Conservation (phyloP, 1,139 yeast species). For the Zygosaccharomyces pseudobailii region DNA sequence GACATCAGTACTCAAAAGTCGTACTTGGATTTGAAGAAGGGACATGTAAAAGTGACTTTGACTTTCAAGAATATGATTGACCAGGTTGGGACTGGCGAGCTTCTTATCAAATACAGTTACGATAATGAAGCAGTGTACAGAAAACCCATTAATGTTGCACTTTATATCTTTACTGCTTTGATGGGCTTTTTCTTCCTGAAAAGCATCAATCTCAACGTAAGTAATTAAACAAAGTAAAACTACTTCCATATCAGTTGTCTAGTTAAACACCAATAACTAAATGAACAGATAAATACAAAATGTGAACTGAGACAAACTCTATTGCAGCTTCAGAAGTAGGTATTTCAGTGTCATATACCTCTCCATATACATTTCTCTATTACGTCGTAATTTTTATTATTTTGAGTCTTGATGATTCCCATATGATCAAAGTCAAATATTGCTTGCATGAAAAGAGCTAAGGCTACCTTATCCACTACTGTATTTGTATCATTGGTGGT, state of each 20-base stretch:
- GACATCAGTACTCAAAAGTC: slow-evolving; percentile 47
- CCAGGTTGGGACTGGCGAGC: slow-evolving; percentile 54
- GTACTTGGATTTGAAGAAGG: slow-evolving; percentile 71
- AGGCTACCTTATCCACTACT: slow-evolving; percentile 48
- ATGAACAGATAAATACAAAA: not conserved
- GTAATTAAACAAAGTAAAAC: not conserved
- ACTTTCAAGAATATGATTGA: slow-evolving; percentile 63
- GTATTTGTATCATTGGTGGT: slow-evolving; percentile 28
- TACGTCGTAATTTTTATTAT: slow-evolving; percentile 46
- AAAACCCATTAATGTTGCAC: slow-evolving; percentile 66
- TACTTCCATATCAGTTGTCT: not conserved
- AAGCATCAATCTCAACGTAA: slow-evolving; percentile 20
- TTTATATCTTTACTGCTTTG: slow-evolving; percentile 59
- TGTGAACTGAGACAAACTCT: too few relatives aligned
- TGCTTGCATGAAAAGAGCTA: slow-evolving; percentile 57
- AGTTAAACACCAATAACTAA: not conserved
- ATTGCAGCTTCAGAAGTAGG: too few relatives aligned
- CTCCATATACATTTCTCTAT: slow-evolving; percentile 60
- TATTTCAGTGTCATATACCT: slow-evolving; percentile 38
- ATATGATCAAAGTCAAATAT: slow-evolving; percentile 49
- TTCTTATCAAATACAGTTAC: slow-evolving; percentile 61
- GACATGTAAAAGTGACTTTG: slow-evolving; percentile 75
- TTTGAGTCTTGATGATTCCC: slow-evolving; percentile 48
- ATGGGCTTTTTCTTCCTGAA: slow-evolving; percentile 49
- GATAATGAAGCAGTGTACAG: slow-evolving; percentile 47